phyloP scores from a whole-genome alignment of 805 yeast species.

The Saturnispora bothae region DNA sequence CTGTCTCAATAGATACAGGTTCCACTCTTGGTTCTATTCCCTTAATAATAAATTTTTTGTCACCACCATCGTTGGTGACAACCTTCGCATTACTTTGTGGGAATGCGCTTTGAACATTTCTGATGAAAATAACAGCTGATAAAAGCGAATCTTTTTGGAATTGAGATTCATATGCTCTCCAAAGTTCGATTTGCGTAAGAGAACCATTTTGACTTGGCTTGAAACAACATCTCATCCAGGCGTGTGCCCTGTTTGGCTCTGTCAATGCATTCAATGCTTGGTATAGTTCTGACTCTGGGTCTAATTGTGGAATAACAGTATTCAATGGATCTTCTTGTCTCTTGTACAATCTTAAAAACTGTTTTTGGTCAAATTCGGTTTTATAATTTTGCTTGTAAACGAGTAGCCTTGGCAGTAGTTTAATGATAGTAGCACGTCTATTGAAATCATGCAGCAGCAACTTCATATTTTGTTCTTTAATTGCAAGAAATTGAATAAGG shows the following conservation, averaged over 20 bases:
- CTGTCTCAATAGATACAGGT: constrained; percentile 39
- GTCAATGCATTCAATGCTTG: constrained; percentile 51
- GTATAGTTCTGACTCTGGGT: constrained; percentile 33
- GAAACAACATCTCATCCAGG: constrained; percentile 90
- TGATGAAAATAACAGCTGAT: constrained; percentile 95
- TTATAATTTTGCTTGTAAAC: constrained; percentile 33
- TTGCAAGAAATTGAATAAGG: constrained; percentile 57
- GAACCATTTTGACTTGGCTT: constrained; percentile 69
- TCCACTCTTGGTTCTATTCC: constrained; percentile 82
- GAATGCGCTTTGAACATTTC: constrained; percentile 85
- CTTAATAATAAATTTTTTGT: constrained; percentile 76
- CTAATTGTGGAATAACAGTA: constrained; percentile 9
- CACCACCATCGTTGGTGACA: constrained; percentile 45
- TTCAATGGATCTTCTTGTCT: constrained; percentile 28
- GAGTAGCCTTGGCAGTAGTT: constrained; percentile 54
- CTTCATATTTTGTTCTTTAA: constrained; percentile 42
- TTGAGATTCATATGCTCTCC: constrained; percentile 90
- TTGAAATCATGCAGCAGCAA: constrained; percentile 37
- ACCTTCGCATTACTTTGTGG: constrained; percentile 90
- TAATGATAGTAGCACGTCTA: constrained; percentile 41
- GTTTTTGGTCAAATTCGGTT: constrained; percentile 29
- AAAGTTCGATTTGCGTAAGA: constrained; percentile 87
- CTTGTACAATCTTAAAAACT: constrained; percentile 32
- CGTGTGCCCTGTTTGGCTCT: constrained; percentile 86
- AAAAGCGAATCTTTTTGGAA: constrained; percentile 62